Conservation (phyloP, 768 basidiomycete genomes). For the Peribolospora baueri region DNA sequence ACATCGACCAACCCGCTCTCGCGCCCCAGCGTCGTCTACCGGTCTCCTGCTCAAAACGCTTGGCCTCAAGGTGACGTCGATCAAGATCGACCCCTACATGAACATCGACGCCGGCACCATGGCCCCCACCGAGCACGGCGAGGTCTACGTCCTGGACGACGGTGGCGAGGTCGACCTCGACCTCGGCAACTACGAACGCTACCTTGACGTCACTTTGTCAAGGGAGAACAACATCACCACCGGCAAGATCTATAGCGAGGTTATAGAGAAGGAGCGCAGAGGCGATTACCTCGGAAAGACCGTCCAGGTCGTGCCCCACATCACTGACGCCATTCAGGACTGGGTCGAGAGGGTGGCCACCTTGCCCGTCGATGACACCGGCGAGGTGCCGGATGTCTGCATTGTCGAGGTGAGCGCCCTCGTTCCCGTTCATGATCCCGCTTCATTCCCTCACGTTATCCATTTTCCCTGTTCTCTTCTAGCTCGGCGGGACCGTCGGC, state of each 20-base stretch:
- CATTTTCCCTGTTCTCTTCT: neutral
- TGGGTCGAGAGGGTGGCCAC: slow-evolving; percentile 92
- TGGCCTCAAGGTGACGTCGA: slow-evolving; percentile 88
- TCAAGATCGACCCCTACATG: slow-evolving; percentile 99
- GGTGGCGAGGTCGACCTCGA: slow-evolving; percentile 96
- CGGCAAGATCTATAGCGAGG: slow-evolving; percentile 87
- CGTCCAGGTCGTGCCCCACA: slow-evolving; percentile 86
- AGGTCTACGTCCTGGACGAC: slow-evolving; percentile 94
- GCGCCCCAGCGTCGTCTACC: slow-evolving; percentile 62
- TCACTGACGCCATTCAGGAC: slow-evolving; percentile 92
- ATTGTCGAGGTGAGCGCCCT: slow-evolving; percentile 60
- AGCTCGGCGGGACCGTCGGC: slow-evolving; percentile 95
- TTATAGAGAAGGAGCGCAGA: slow-evolving; percentile 66
- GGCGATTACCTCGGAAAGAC: slow-evolving; percentile 78
- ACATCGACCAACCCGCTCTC: slow-evolving; percentile 12
- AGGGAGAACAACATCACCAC: slow-evolving; percentile 96
- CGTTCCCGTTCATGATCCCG: neutral
- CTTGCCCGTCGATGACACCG: slow-evolving; percentile 82
- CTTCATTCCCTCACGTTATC: neutral
- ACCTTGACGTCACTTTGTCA: slow-evolving; percentile 77
- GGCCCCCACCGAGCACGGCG: slow-evolving; percentile 94
- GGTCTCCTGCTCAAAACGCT: slow-evolving; percentile 83
- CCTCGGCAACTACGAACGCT: slow-evolving; percentile 94
- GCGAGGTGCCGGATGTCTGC: slow-evolving; percentile 80
- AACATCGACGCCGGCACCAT: slow-evolving; percentile 99